Conservation (phyloP, 257 asterid species). For the Ophiorrhiza pumila region DNA sequence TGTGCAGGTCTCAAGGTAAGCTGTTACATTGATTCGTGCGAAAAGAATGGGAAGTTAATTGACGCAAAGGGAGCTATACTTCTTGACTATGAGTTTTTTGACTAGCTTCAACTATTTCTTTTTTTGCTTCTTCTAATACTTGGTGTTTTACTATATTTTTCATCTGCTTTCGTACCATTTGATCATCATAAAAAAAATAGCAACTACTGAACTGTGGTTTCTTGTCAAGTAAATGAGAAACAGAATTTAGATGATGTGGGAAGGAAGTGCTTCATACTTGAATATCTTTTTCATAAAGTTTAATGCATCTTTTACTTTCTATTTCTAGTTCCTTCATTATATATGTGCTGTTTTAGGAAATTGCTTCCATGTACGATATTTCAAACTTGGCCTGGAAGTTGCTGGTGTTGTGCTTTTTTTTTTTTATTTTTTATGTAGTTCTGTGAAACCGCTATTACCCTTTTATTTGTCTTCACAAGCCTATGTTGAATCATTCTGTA, state of each 20-base stretch:
- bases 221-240: neutral
- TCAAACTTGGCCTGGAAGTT: neutral
- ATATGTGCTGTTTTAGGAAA: neutral
- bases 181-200: neutral
- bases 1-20: conserved; percentile 85
- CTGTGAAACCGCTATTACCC: neutral
- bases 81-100: conserved; percentile 1
- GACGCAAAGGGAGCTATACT: conserved; percentile 33
- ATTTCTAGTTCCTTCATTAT: neutral
- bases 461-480: neutral
- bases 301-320: neutral
- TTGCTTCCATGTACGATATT: neutral
- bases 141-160: neutral
- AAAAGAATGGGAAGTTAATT: conserved; percentile 29
- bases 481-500: neutral
- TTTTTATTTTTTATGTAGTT: too few relatives aligned
- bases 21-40: conserved; percentile 31
- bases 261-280: conserved; percentile 2
- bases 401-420: neutral
- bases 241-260: neutral
- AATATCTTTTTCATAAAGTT: neutral
- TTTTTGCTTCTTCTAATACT: neutral
- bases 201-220: neutral
- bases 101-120: neutral
- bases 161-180: neutral